Conservation (phyloP, 2,329 filamentous ascomycete species). For the Aspergillus niger region DNA sequence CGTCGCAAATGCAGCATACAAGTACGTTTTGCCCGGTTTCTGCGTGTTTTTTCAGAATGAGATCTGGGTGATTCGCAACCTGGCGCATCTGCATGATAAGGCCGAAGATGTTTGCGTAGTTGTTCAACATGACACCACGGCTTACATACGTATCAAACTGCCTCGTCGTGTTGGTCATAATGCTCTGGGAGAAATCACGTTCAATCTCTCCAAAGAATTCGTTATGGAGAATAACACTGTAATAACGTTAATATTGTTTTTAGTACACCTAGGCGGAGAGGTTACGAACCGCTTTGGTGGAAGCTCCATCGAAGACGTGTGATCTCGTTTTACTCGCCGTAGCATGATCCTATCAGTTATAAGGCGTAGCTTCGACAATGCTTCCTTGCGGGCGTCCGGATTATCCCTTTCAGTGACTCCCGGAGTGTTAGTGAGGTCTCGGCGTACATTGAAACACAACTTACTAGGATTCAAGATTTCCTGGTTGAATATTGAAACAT, state of each 20-base stretch:
- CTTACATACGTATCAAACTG: constrained; percentile 96
- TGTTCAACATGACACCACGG: constrained; percentile 90
- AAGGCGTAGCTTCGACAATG: constrained; percentile 78
- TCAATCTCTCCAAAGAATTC: constrained; percentile 97
- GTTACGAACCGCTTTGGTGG: constrained; percentile 74
- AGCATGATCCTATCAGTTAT: constrained; percentile 95
- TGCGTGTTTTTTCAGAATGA: constrained; percentile 84
- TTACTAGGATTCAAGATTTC: constrained; percentile 80
- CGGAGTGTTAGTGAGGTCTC: constrained; percentile 45
- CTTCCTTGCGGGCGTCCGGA: constrained; percentile 61
- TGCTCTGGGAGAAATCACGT: constrained; percentile 90
- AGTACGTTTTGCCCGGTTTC: constrained; percentile 87
- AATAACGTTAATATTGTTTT: constrained; percentile 12
- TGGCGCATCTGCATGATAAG: constrained; percentile 99
- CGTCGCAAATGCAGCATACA: constrained; percentile 93
- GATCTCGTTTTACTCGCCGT: constrained; percentile 87
- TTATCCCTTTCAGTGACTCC: constrained; percentile 59
- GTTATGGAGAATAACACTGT: constrained; percentile 74
- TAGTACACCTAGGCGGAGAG: not conserved
- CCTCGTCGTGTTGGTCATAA: constrained; percentile 88
- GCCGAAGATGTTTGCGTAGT: constrained; percentile 98
- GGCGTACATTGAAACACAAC: constrained; percentile 32
- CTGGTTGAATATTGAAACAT: constrained; percentile 87
- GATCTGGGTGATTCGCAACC: constrained; percentile 91
- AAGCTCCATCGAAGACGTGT: constrained; percentile 92